These are phyloP conservation scores for Lenzites betulinus DNA, from an alignment of 768 basidiomycete species.

Conservation along the genomic window DNA sequence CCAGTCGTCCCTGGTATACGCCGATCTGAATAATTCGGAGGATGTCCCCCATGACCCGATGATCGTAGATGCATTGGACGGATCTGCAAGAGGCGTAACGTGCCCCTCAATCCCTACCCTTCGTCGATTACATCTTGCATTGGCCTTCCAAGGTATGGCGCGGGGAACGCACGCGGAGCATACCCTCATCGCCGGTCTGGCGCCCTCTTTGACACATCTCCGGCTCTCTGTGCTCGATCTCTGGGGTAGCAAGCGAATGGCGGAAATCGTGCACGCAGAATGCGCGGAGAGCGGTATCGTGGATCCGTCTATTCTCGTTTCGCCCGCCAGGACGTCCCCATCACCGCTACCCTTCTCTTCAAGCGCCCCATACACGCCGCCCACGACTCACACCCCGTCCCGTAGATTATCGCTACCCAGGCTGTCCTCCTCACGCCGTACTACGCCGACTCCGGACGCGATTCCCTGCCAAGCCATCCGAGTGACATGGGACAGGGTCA, in stretches of 20 bases:
- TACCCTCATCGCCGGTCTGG: constrained; percentile 10
- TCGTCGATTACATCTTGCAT: constrained; percentile 23
- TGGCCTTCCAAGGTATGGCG: constrained; percentile 21
- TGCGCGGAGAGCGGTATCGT: constrained; percentile 19
- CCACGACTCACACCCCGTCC: not conserved
- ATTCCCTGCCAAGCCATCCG: not conserved
- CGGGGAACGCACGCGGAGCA: constrained; percentile 20
- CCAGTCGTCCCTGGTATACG: not conserved
- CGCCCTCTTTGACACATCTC: constrained; percentile 20
- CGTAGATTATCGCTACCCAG: not conserved
- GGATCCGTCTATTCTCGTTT: constrained; percentile 7
- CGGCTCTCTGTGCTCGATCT: constrained; percentile 25
- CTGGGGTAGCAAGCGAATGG: constrained; percentile 24
- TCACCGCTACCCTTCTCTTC: not conserved
- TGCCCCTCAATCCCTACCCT: constrained; percentile 13
- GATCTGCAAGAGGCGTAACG: not conserved
- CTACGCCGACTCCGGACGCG: not conserved
- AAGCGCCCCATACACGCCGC: not conserved
- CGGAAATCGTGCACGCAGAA: constrained; percentile 26
- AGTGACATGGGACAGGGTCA: constrained; percentile 15
- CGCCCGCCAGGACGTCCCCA: not conserved
- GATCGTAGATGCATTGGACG: not conserved
- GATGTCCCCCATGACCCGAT: not conserved
- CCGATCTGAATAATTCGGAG: not conserved
- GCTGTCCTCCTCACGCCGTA: not conserved